A percentile compares a stretch with the other conserved stretches of the same genome.
phyloP scores from a whole-genome alignment of 176 grass and related monocot species.

The Avena insularis region DNA sequence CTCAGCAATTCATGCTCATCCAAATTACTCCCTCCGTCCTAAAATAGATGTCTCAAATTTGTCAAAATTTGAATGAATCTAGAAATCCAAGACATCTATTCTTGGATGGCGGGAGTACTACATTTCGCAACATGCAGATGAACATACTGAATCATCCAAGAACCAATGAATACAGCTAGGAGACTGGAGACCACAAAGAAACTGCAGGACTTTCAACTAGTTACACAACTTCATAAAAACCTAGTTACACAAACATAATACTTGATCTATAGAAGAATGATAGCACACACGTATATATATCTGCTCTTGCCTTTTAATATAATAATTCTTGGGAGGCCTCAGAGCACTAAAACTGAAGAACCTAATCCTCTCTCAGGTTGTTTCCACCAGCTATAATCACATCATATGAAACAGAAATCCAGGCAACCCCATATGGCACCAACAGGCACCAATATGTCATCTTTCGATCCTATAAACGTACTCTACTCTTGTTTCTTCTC shows the following conservation, averaged over 20 bases:
- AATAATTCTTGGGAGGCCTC: constrained; percentile 3
- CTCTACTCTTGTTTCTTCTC: constrained; percentile 80
- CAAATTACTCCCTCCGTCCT: neutral
- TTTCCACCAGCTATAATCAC: constrained; percentile 32
- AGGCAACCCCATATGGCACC: neutral
- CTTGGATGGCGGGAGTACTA: neutral
- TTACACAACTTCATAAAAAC: constrained; percentile 13
- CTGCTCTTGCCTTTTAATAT: constrained; percentile 4
- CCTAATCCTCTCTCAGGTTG: constrained; percentile 36
- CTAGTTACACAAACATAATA: constrained; percentile 30
- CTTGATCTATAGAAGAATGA: constrained; percentile 49
- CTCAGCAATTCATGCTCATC: neutral
- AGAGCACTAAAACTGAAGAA: constrained; percentile 21
- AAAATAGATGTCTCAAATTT: no score
- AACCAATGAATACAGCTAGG: constrained; percentile 16
- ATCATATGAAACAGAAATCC: constrained; percentile 16
- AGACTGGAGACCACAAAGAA: neutral
- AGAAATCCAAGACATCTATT: no score
- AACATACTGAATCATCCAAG: neutral
- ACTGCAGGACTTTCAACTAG: neutral
- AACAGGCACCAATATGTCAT: constrained; percentile 18
- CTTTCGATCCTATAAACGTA: constrained; percentile 1
- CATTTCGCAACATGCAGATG: neutral
- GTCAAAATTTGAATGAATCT: no score
- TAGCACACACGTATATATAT: constrained; percentile 17